A percentile compares a stretch with the other conserved stretches of the same genome.
Conservation (phyloP, 1,284 basidiomycete genomes). For the Cystobasidium pallidum region DNA sequence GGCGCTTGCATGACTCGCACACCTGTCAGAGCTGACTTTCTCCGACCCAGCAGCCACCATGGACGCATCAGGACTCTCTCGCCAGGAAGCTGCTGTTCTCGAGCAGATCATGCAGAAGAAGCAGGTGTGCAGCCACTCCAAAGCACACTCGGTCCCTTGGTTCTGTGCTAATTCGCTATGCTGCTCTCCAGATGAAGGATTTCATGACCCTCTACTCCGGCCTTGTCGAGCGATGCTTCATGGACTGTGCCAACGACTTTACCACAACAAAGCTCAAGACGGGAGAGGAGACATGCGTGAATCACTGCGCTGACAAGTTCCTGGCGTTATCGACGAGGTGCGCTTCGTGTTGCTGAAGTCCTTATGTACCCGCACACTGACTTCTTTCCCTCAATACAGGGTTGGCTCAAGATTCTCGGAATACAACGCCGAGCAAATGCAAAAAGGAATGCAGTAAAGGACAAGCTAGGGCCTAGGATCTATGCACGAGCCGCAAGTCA, state of each 20-base stretch:
- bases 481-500: background rate
- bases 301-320: slow-evolving; percentile 84
- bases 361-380: background rate
- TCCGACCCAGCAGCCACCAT: slow-evolving; percentile 32
- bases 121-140: slow-evolving; percentile 65
- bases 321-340: slow-evolving; percentile 84
- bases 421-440: slow-evolving; percentile 53
- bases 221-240: slow-evolving; percentile 95
- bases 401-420: slow-evolving; percentile 50
- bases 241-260: slow-evolving; percentile 92
- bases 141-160: background rate
- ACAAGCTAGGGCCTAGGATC: background rate
- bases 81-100: slow-evolving; percentile 50
- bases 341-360: slow-evolving; percentile 13
- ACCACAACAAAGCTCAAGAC: slow-evolving; percentile 86
- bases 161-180: background rate
- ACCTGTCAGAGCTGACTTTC: slow-evolving; percentile 8
- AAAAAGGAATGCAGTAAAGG: slow-evolving; percentile 23
- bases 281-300: slow-evolving; percentile 62
- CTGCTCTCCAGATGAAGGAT: slow-evolving; percentile 82
- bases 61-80: slow-evolving; percentile 53
- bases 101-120: slow-evolving; percentile 79
- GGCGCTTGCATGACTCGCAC: background rate
- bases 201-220: slow-evolving; percentile 95
- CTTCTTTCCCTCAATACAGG: slow-evolving; percentile 18